Base-by-base conservation (phyloP, 148 eudicot genomes). In the Camellia sinensis region DNA sequence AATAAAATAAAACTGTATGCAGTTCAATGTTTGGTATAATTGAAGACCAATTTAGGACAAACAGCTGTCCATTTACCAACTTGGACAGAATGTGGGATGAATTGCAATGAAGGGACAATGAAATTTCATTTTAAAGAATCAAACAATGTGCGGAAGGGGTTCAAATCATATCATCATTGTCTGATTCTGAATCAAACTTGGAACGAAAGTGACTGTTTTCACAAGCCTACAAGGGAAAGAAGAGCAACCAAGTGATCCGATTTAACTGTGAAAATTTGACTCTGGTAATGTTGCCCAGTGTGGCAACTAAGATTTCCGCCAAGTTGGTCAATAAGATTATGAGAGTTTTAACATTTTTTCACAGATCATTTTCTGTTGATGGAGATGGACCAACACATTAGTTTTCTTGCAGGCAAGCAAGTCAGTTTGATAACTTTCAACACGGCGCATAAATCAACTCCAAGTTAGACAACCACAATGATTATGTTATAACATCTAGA, bases 71-170 rank as follows among this genome's bases (percentile, higher is more conserved):
- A 63, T 14, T 61, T 19, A 61, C 43, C 54, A 45, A 75, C 18
- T 44, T 5, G 54, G 68, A 75, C 54, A 43, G 68, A 75, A 46
- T 19, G 53, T 62, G n/a, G 53, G 78, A 40, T 44, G 78, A 7
- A 19, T 40, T 62, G 79, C 41, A 61, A 60, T 75, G 40, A 75
- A 6, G 10, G 59, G 70, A 76, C 13, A 46, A 76, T 44, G 79
- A 61, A 54, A 54, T 6, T 63, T 63, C 44, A 46, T 8, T 44
- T 14, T 57, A 3, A 40, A 43, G 67, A 61, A 45, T 73, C 63
- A n/a, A 44, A 11, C 52, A 60, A 75, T 18, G 78, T 59, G 67
- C 18, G 6, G 17, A 43, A 6, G 14, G 46, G 53, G 44, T 76
- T 46, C 57, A 21, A 44, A 76, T 62, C 18, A 76, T 7, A 14